Evolutionary conservation across 768 basidiomycete species (phyloP), one percentile per base, ranked within the genome.

Genomic region (Amylocystis lapponica): DNA sequence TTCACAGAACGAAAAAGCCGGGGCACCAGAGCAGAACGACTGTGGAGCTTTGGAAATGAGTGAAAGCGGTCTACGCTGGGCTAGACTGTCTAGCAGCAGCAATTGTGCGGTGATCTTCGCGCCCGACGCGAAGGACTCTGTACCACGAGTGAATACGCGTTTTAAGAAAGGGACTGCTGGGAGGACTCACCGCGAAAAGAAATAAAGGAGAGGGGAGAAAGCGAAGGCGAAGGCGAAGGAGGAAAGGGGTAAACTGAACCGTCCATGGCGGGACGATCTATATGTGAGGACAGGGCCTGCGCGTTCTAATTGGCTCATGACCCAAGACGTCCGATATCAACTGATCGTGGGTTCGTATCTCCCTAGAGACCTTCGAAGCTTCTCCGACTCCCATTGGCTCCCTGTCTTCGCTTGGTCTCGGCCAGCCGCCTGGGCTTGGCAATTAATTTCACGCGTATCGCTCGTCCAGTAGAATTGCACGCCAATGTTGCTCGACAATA

Each of bases 11-110:
- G 36, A 52, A 53, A 48, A 57, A 55, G 47, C 43, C 58, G 56
- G 64, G 7, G 11, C 20, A 32, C 55, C 53, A 53, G 53, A 60
- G 59, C 45, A 42, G 47, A 41, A 49, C 46, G 43, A 41, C 40
- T 27, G 55, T 51, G 59, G 65, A 66, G 61, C 60, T 66, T 61
- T 62, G 60, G 57, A 57, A 62, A 57, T 45, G 58, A 56, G 57
- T 61, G 64, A 47, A 58, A 79, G 82, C 82, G 81, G 67, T 85
- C 81, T 76, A 84, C 81, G 81, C 82, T 78, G 64, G 64, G 65
- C 50, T 64, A 48, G 68, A 77, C 79, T 80, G 81, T 73, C 82
- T 83, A 69, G 79, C 78, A 83, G 80, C 60, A 52, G 54, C 36
- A 68, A 65, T 60, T 57, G 59, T 60, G 61, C 62, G 67, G 66